phyloP scores from a whole-genome alignment of 345 rosid genomes.

The Eucalyptus regnans region DNA sequence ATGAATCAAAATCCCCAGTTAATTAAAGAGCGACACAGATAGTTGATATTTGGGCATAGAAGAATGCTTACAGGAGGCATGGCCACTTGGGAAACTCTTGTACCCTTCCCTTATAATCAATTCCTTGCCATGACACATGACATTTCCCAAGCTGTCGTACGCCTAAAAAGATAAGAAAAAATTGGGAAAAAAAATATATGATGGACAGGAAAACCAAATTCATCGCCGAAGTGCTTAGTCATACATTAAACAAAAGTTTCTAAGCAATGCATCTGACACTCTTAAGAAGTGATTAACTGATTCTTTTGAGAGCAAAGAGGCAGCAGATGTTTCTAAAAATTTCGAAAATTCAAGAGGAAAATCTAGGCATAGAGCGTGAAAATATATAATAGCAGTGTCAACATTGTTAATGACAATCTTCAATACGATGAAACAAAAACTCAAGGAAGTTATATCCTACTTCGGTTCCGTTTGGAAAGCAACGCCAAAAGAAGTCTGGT shows the following conservation, averaged over 20 bases:
- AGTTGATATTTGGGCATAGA: not conserved
- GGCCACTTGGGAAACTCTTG: conserved; percentile 89
- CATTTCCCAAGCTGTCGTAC: conserved; percentile 48
- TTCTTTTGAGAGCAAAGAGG: not conserved
- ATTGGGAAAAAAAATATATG: not conserved
- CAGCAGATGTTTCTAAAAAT: not conserved
- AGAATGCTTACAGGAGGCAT: conserved; percentile 47
- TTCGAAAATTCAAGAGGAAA: not conserved
- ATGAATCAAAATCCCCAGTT: not conserved
- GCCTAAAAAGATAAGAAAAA: not conserved
- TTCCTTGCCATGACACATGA: conserved; percentile 47
- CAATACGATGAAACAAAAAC: not conserved
- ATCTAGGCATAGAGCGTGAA: not conserved
- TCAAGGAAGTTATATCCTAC: not conserved
- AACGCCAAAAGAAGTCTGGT: conserved; percentile 95
- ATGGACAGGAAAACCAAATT: not conserved
- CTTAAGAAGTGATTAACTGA: not conserved
- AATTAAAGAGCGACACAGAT: not conserved
- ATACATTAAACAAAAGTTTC: not conserved
- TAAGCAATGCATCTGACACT: not conserved
- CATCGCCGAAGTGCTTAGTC: not conserved
- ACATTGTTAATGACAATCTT: not conserved
- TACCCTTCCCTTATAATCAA: conserved; percentile 71
- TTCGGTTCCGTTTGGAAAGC: conserved; percentile 83
- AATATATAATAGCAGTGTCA: not conserved